Base-by-base conservation (phyloP, 805 yeast species). In the Wickerhamiella qilinensis region DNA sequence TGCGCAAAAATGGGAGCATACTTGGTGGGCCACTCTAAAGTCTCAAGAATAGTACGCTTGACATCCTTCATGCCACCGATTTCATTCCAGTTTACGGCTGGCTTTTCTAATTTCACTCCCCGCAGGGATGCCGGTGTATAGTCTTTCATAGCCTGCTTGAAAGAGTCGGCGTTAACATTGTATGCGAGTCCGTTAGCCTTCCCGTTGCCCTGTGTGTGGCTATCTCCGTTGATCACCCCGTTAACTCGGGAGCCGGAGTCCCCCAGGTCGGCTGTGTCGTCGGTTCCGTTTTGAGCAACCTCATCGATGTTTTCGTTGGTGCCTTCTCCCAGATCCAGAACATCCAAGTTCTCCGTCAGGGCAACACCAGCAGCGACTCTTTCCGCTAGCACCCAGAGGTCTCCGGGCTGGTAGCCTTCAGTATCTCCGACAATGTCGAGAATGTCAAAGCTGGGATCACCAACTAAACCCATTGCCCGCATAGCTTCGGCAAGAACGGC, bases 11-110 rank as follows among this genome's bases (percentile, higher is more conserved):
- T 83, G 4, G 96, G 95, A 0, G 94, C 93, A 53, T 88, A 88
- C 50, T 77, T 84, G 1, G 94, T 83, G 2, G 98, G 98, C 96
- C 96, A 88, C 52, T 91, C 97, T 25, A 88, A 60, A 0, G 97
- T 91, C 53, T 88, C 97, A 37, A 84, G 56, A 8, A 88, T 59
- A 0, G 83, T 63, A 8, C 69, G 64, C 52, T 88, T 88, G 1
- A 93, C 91, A 14, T 74, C 78, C 16, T 60, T 60, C 39, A 88
- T 62, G 0, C 96, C 98, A 5, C 97, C 98, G 46, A 88, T 83
- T 47, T 85, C 94, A 2, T 65, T 50, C 98, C 98, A 88, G 34
- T 69, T 68, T 1, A 75, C 71, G 1, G 73, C 58, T 0, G 88
- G 75, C 49, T 81, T 84, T 47, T 84, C 84, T 9, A 86, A 62